Evolutionary conservation across 257 asterid genomes (phyloP).

Genomic region (Nicotiana knightiana): DNA sequence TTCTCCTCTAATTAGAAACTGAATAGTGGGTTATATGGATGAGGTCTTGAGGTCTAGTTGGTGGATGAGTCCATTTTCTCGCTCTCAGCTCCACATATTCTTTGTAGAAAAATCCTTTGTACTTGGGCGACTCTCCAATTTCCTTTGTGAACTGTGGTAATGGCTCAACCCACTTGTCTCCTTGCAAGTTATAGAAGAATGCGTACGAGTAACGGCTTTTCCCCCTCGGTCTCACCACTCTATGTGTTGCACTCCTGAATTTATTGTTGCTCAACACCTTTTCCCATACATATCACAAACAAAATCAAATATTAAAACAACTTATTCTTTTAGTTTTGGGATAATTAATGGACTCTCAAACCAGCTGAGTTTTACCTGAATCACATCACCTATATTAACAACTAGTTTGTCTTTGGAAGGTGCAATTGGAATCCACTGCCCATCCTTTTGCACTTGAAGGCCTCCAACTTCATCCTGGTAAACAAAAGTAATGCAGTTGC

Average conservation of each 20-base stretch:
- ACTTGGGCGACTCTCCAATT: slow-evolving; percentile 32
- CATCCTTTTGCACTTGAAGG: slow-evolving; percentile 36
- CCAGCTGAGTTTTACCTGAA: slow-evolving; percentile 23
- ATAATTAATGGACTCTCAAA: no score
- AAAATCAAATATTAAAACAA: background rate
- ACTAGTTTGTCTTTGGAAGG: slow-evolving; percentile 32
- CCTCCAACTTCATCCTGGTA: slow-evolving; percentile 55
- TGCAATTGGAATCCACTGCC: slow-evolving; percentile 33
- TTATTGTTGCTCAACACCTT: slow-evolving; percentile 41
- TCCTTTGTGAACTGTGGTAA: slow-evolving; percentile 32
- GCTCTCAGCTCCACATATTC: slow-evolving; percentile 31
- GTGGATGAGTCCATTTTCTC: slow-evolving; percentile 44
- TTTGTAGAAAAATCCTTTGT: slow-evolving; percentile 32
- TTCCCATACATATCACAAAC: background rate
- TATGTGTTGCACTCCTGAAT: slow-evolving; percentile 49
- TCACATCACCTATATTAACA: slow-evolving; percentile 33
- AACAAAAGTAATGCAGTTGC: slow-evolving; percentile 31
- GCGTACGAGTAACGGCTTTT: slow-evolving; percentile 27
- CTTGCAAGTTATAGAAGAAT: slow-evolving; percentile 34
- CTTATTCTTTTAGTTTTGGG: background rate
- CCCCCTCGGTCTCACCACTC: slow-evolving; percentile 32
- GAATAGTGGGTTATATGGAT: background rate
- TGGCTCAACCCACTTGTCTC: slow-evolving; percentile 51
- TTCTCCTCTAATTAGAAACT: background rate
- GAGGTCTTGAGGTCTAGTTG: slow-evolving; percentile 12